Base-by-base conservation (phyloP, 1,284 basidiomycete genomes). In the Trametes sp. region DNA sequence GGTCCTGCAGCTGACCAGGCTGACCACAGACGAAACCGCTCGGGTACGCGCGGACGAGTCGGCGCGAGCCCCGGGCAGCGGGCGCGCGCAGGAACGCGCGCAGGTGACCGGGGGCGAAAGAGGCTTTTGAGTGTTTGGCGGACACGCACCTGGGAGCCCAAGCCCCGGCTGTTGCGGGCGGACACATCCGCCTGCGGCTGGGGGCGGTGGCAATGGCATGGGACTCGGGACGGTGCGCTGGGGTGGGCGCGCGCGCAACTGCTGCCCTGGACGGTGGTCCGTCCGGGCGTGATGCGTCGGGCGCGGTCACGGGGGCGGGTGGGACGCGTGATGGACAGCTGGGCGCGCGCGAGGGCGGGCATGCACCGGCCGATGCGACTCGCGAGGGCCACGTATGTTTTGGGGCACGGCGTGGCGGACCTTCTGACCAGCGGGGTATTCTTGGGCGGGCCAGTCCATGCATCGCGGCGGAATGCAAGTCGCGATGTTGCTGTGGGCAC, bases 351-450 rank as follows among this genome's bases (percentile, higher is more conserved):
- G 31, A 16, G 50, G 21, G 35, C 42, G 57, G 62, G 28, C 59
- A 62, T 61, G 59, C 44, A 57, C 62, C 62, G 65, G 62, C 65
- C 65, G 65, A 64, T 54, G 62, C 31, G 31, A 5, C 31, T 33
- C 31, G 31, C 31, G 56, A 36, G 50, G 56, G 48, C 36, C 49
- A 55, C 48, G 58, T 54, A 56, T 31, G 21, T 42, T 23, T 52
- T 29, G 54, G 33, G 57, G 44, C n/a, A n/a, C n/a, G 45, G 53
- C 41, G 48, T 44, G 54, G 48, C 63, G 66, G 66, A 65, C 65
- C 66, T 65, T 65, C 66, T 60, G 63, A 41, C 38, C 48, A 29
- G 56, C 45, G 14, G 19, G 56, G 61, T 60, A 41, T 44, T 64
- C 55, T 62, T 59, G 46, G 38, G 24, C 33, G 41, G 33, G 54